Base-by-base conservation (phyloP, 1,284 basidiomycete species). In the Calocybe gambosa region DNA sequence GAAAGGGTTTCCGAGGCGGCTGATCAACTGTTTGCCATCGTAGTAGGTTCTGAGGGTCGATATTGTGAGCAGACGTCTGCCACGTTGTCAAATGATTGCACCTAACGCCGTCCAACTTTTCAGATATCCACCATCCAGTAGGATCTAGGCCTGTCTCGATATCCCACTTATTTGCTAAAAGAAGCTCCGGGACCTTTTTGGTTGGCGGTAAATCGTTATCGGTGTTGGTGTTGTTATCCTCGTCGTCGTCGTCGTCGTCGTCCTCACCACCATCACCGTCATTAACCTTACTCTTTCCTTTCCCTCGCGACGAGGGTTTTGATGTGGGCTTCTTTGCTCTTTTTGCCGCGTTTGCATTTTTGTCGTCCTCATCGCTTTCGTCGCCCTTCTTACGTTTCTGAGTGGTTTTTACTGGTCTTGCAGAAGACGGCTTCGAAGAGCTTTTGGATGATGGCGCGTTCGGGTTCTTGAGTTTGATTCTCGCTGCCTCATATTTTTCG, bases 121-220 rank as follows among this genome's bases (percentile, higher is more conserved):
- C 82, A 18, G 78, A 81, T 21, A 83, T 71, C 80, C 80, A 83
- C 77, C 77, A 83, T 0, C 77, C 78, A 8, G 71, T 73, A 0
- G 80, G 80, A 54, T 83, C 80, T 36, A 67, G 63, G 0, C 75
- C 77, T 8, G 58, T 72, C 10, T 77, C 73, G 5, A 79, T 47
- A 46, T 77, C 77, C 76, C 79, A 83, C 47, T 78, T 78, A 49
- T 75, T 73, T 1, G 81, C 82, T 0, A 84, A 64, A 39, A 84
- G 60, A 3, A 83, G 55, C n/a, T 69, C 66, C 5, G 73, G 70
- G 3, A 67, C 58, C 5, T 47, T 50, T 42, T 69, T 67, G 15
- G 54, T 48, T 2, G 38, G 41, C 3, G 39, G 45, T 5, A 48
- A 47, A 10, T 55, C 62, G 0, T 62, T 62, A 0, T 58, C 60